Conservation (phyloP, 2,329 filamentous ascomycete genomes). For the Harringtonia aguacate region DNA sequence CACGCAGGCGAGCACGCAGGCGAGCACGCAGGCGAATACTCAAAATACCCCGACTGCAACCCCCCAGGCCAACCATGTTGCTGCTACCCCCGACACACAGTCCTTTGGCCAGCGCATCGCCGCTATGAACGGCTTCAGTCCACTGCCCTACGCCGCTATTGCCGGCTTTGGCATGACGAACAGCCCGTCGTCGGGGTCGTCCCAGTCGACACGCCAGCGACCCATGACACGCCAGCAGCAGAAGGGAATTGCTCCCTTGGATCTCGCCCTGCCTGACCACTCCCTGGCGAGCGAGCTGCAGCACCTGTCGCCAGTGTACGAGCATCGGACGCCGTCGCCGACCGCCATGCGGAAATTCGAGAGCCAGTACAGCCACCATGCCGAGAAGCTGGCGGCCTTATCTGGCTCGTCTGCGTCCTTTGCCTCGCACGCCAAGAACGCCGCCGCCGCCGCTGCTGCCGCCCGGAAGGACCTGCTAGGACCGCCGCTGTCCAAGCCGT, state of each 20-base stretch:
- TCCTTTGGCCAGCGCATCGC: constrained; percentile 22
- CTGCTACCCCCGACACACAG: constrained; percentile 5
- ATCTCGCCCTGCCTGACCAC: constrained; percentile 39
- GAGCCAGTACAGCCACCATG: constrained; percentile 1
- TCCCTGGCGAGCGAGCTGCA: constrained; percentile 31
- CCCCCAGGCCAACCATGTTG: no score
- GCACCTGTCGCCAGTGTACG: constrained; percentile 63
- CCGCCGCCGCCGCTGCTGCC: no score
- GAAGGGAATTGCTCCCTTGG: constrained; percentile 43
- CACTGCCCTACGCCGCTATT: constrained; percentile 15
- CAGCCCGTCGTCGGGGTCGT: constrained; percentile 19
- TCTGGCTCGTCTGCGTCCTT: neutral
- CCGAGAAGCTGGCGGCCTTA: neutral
- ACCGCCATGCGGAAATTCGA: constrained; percentile 43
- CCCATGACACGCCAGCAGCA: constrained; percentile 31
- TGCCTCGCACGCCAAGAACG: neutral
- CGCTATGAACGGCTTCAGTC: constrained; percentile 13
- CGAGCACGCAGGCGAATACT: no score
- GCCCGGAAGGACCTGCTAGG: constrained; percentile 1
- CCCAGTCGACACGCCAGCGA: constrained; percentile 23
- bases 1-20: neutral
- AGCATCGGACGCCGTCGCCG: constrained; percentile 61
- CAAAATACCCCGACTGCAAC: no score
- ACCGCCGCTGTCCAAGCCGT: constrained; percentile 7
- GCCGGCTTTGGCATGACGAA: constrained; percentile 17